Evolutionary conservation across 2,329 filamentous ascomycete species (phyloP).

Genomic region (Hypoxylon sp.): DNA sequence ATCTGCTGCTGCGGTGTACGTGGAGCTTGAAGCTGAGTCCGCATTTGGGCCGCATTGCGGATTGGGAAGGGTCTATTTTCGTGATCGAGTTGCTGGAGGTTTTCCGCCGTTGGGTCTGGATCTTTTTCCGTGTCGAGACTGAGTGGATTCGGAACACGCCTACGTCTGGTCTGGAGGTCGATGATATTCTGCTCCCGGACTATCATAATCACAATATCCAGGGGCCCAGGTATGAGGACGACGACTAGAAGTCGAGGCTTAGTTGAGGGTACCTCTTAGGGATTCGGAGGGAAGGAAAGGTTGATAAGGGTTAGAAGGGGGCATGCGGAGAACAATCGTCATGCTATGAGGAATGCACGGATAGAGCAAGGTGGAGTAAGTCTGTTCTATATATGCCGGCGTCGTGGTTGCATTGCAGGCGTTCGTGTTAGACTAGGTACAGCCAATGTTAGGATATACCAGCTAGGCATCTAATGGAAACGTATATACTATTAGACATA

Average conservation of each 20-base stretch:
- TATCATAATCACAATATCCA: slow-evolving; percentile 63
- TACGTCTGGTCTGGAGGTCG: slow-evolving; percentile 69
- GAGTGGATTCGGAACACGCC: slow-evolving; percentile 81
- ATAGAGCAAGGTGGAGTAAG: slow-evolving; percentile 9
- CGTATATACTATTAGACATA: slow-evolving; percentile 7
- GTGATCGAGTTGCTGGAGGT: slow-evolving; percentile 90
- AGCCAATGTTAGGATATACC: slow-evolving; percentile 21
- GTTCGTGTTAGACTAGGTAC: slow-evolving; percentile 39
- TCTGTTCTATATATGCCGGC: slow-evolving; percentile 27
- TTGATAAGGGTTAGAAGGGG: slow-evolving; percentile 2
- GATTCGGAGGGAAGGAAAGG: not conserved
- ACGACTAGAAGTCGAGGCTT: slow-evolving; percentile 53
- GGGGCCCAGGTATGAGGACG: slow-evolving; percentile 70
- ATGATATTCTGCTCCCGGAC: slow-evolving; percentile 82
- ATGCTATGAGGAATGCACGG: not conserved
- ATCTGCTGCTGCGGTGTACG: slow-evolving; percentile 86
- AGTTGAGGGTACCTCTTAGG: slow-evolving; percentile 1
- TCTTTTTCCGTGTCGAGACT: slow-evolving; percentile 94
- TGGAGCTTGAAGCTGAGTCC: slow-evolving; percentile 92
- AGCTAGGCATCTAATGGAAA: slow-evolving; percentile 19
- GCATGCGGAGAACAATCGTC: not conserved
- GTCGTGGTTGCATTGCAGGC: slow-evolving; percentile 46
- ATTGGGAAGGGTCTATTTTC: slow-evolving; percentile 91
- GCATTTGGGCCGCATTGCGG: slow-evolving; percentile 85
- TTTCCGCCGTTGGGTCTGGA: slow-evolving; percentile 92